Base-by-base conservation (phyloP, 129 eudicot species). In the Lonicera japonica region DNA sequence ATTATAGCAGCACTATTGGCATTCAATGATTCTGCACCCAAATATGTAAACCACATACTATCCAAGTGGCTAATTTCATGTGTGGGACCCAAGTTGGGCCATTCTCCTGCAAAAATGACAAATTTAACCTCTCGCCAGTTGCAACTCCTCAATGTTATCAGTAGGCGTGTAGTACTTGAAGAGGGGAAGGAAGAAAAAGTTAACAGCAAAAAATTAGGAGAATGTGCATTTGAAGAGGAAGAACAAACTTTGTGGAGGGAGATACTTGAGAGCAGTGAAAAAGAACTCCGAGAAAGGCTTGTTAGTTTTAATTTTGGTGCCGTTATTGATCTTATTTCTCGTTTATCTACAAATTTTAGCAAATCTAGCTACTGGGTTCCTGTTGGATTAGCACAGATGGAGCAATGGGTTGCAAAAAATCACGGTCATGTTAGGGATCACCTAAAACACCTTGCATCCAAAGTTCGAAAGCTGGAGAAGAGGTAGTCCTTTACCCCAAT, bases 211-310 rank as follows among this genome's bases (percentile, higher is more conserved):
- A 43, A 65, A n/a, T 69, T 64, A 25, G 71, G 58, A 17, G 73
- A 69, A 46, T 74, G 53, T 21, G 21, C 25, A 5, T 23, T 36
- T 22, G 82, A 75, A 55, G 86, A 83, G 25, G 71, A 53, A 66
- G 34, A 70, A 56, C 38, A 17, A 29, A 22, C 2, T 19, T 66
- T 57, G 52, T 85, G 96, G 99, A 25, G 60, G 58, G 68, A 79
- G 48, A 60, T 94, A 36, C 75, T 85, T 66, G 65, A 50, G 58
- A 66, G 73, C 61, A 65, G 84, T 72, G 98, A 94, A 67, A 80
- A 58, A 59, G 87, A 94, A 66, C 79, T 94, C 41, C 65, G 83
- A 58, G 85, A 80, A 68, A 85, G 96, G 76, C 83, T 91, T 12
- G 65, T 83, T 18, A 70, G 79, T 62, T 69, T 78, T 63, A 76